Conservation (phyloP, 768 basidiomycete species). For the Hericium coralloides region DNA sequence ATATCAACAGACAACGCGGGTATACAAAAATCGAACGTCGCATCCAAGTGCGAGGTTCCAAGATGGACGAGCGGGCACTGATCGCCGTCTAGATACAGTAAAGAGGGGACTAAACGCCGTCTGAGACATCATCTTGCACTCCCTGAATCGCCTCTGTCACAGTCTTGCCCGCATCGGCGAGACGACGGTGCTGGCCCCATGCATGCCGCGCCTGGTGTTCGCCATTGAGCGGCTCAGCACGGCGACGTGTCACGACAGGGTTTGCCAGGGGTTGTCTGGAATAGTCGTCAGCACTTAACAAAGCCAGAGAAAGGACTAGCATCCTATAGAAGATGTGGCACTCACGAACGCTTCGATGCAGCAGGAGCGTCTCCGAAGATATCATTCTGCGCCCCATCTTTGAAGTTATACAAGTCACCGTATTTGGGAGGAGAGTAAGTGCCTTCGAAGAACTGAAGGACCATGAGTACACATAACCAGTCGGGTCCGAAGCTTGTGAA, state of each 20-base stretch:
- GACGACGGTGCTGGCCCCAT: neutral
- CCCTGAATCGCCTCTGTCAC: no score
- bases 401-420: conserved; percentile 29
- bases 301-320: neutral
- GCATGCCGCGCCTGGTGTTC: neutral
- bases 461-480: neutral
- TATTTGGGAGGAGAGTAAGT: conserved; percentile 26
- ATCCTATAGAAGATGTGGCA: neutral
- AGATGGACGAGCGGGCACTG: no score
- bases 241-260: neutral
- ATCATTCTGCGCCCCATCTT: conserved; percentile 35
- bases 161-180: neutral
- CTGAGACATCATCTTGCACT: no score
- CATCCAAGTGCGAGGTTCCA: no score
- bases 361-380: conserved; percentile 22
- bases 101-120: no score
- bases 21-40: no score
- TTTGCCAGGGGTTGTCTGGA: neutral
- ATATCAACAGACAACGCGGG: no score
- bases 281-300: neutral
- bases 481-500: neutral
- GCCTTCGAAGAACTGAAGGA: conserved; percentile 24
- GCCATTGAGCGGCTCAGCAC: neutral
- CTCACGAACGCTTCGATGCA: neutral
- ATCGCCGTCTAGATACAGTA: no score